A percentile compares a stretch with the other conserved stretches of the same genome.
phyloP scores from a whole-genome alignment of 1,139 yeast species.

The Candida tropicalis region DNA sequence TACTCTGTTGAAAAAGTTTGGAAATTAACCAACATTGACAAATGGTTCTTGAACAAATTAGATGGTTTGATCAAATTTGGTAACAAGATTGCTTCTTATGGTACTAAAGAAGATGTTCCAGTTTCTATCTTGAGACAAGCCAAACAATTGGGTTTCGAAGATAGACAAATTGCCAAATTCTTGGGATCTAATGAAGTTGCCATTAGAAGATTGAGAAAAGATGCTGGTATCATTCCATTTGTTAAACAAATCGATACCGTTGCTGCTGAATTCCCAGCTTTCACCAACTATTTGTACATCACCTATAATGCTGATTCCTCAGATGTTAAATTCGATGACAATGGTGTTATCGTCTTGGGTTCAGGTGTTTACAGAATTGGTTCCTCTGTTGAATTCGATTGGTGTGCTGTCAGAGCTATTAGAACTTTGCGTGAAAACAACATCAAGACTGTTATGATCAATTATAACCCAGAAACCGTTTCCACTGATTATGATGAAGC shows the following conservation, averaged over 20 bases:
- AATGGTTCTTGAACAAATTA: slow-evolving; percentile 93
- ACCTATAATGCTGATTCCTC: slow-evolving; percentile 90
- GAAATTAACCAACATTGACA: slow-evolving; percentile 88
- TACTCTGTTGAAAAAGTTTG: slow-evolving; percentile 91
- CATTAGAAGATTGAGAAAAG: slow-evolving; percentile 77
- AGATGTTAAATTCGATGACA: slow-evolving; percentile 83
- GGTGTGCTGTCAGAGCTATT: slow-evolving; percentile 99
- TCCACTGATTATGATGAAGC: slow-evolving; percentile 98
- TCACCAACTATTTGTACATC: slow-evolving; percentile 92
- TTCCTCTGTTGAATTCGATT: slow-evolving; percentile 96
- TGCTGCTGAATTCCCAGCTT: slow-evolving; percentile 99
- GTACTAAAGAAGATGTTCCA: slow-evolving; percentile 55
- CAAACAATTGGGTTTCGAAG: slow-evolving; percentile 93
- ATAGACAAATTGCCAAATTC: slow-evolving; percentile 91
- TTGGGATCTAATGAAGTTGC: slow-evolving; percentile 91
- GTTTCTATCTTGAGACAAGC: slow-evolving; percentile 57
- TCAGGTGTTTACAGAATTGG: slow-evolving; percentile 99
- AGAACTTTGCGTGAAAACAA: slow-evolving; percentile 89
- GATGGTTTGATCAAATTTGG: slow-evolving; percentile 72
- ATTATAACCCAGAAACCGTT: slow-evolving; percentile 98
- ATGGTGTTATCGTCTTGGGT: slow-evolving; percentile 93
- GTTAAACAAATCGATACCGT: slow-evolving; percentile 96
- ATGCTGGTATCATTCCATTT: slow-evolving; percentile 81
- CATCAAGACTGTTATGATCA: slow-evolving; percentile 91
- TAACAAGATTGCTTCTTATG: slow-evolving; percentile 59